Evolutionary conservation across 139 green algal genomes (phyloP).

Genomic region (Chlamydomonas asymmetrica): DNA sequence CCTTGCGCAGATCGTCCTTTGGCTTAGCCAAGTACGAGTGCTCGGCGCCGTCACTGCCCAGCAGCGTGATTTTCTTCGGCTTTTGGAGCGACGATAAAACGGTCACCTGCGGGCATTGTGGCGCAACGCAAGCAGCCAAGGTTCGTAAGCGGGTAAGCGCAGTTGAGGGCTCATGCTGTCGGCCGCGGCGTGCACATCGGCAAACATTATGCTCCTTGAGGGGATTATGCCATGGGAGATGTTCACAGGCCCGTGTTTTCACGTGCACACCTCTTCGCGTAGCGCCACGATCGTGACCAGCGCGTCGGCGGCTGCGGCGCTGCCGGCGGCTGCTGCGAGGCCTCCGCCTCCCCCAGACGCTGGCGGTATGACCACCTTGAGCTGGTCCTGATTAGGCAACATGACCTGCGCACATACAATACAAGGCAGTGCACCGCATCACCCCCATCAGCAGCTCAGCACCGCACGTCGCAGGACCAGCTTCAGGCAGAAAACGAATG

Average conservation of each 20-base stretch:
- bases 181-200: too few relatives aligned
- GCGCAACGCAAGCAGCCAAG: background rate
- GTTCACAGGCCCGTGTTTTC: too few relatives aligned
- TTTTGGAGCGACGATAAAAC: constrained; percentile 83
- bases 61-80: constrained; percentile 88
- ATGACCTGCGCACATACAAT: constrained; percentile 62
- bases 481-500: background rate
- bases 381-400: constrained; percentile 66
- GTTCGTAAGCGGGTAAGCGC: too few relatives aligned
- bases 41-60: constrained; percentile 70
- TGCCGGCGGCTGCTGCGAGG: constrained; percentile 11
- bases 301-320: background rate
- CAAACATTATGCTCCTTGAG: background rate
- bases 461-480: background rate
- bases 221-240: too few relatives aligned
- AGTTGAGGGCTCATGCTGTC: too few relatives aligned
- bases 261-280: too few relatives aligned
- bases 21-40: constrained; percentile 97
- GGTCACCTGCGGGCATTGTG: constrained; percentile 48
- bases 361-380: constrained; percentile 49
- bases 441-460: background rate
- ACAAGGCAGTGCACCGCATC: too few relatives aligned
- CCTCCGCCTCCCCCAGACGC: background rate
- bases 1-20: constrained; percentile 97
- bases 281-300: constrained; percentile 75